Base-by-base conservation (phyloP, 2,329 filamentous ascomycete species). In the Fusarium setosum region DNA sequence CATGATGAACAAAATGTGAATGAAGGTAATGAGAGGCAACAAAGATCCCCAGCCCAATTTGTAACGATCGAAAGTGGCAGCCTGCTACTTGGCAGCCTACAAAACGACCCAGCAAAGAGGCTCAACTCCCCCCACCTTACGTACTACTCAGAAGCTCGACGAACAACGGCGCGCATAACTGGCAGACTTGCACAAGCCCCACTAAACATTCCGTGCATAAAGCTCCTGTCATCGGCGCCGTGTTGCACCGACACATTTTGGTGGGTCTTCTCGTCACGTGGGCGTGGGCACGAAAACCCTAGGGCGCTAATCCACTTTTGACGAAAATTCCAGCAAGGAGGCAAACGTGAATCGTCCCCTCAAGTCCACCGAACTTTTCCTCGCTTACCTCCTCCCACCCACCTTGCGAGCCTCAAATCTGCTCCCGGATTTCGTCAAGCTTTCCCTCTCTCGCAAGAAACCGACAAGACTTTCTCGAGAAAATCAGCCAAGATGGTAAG, bases 401-500 rank as follows among this genome's bases (percentile, higher is more conserved):
- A 79, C 77, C 80, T 79, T 80, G 77, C 81, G 81, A 83, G 81
- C 80, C 77, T 79, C 79, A 80, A 84, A 84, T 85, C 83, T 84
- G 83, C 79, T 79, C 76, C 77, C 82, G 84, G 83, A 85, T 85
- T 84, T 83, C 78, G 80, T 80, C 81, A 82, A 81, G 74, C 77
- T 80, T 79, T 75, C 74, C 76, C 70, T 76, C 73, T 76, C 81
- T 84, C 83, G 81, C 82, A 79, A 80, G 76, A 77, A 65, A 72
- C 73, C 76, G 73, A 79, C 76, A 74, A 74, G 74, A 72, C 77
- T 74, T 73, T 74, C 69, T 74, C 75, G 75, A 79, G 74, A 78
- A 77, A 83, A 84, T 85, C 81, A 86, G 83, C 84, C 88, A 90
- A 89, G 80, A 91, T 91, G 88, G 88, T 91, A 86, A 88, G 88